phyloP scores from a whole-genome alignment of 352 stramenopile genomes.

The Phytophthora parvispora region DNA sequence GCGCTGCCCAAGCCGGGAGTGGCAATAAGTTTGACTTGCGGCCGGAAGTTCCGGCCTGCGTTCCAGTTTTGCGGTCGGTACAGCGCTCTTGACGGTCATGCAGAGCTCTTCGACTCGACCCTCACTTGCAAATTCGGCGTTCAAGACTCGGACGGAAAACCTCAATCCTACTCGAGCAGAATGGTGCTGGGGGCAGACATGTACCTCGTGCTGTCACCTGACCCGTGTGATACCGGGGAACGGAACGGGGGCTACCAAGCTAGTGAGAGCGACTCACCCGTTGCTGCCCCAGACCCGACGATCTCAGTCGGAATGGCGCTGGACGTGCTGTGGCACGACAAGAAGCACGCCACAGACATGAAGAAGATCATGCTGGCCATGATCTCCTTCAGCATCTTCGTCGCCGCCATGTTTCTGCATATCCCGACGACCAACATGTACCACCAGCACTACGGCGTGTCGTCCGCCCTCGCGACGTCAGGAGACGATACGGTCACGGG shows the following conservation, averaged over 20 bases:
- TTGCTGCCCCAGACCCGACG: neutral
- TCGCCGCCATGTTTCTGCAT: slow-evolving; percentile 53
- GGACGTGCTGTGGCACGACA: slow-evolving; percentile 52
- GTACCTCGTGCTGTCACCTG: slow-evolving; percentile 34
- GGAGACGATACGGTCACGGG: slow-evolving; percentile 53
- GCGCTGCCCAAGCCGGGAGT: neutral
- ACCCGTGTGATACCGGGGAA: slow-evolving; percentile 26
- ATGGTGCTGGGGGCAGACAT: slow-evolving; percentile 33
- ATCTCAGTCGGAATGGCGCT: slow-evolving; percentile 39
- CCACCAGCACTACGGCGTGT: slow-evolving; percentile 42
- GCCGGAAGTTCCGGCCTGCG: neutral
- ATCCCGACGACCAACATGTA: slow-evolving; percentile 47
- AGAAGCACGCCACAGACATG: slow-evolving; percentile 40
- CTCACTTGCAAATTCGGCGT: slow-evolving; percentile 16
- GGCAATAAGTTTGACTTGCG: neutral
- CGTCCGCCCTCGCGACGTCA: slow-evolving; percentile 41
- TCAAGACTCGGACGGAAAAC: slow-evolving; percentile 18
- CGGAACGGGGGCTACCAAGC: slow-evolving; percentile 8
- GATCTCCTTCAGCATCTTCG: slow-evolving; percentile 50
- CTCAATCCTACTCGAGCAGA: neutral
- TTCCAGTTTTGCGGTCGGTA: slow-evolving; percentile 8
- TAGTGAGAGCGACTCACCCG: slow-evolving; percentile 12
- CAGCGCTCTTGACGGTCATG: neutral
- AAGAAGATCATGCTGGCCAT: slow-evolving; percentile 48
- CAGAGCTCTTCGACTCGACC: too few species aligned